These are phyloP conservation scores for Quillaja saponaria DNA, from an alignment of 306 rosid genomes.

Conservation along the genomic window DNA sequence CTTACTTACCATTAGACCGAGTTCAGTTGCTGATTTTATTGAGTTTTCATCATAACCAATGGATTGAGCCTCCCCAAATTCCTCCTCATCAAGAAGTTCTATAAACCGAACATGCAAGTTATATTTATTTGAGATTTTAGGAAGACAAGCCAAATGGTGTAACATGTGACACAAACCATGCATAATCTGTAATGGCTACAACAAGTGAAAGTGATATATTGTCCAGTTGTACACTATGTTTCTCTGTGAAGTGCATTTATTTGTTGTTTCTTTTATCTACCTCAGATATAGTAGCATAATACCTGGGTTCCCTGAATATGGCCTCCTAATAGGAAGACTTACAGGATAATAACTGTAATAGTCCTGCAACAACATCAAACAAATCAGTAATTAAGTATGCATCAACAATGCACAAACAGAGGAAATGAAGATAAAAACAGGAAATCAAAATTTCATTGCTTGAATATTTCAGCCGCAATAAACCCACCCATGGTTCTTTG, in stretches of 20 bases:
- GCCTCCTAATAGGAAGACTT: conserved; percentile 75
- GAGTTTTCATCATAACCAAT: conserved; percentile 52
- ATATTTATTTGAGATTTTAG: conserved; percentile 18
- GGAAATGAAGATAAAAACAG: conserved; percentile 3
- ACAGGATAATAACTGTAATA: conserved; percentile 58
- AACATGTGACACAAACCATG: not conserved
- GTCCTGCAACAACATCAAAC: conserved; percentile 59
- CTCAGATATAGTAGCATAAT: conserved; percentile 20
- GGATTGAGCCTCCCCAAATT: conserved; percentile 62
- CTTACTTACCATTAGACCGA: conserved; percentile 66
- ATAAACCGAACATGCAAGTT: conserved; percentile 25
- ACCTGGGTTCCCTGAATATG: conserved; percentile 89
- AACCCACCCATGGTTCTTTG: conserved; percentile 76
- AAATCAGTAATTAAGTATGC: conserved; percentile 22
- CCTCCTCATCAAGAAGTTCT: conserved; percentile 70
- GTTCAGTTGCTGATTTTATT: conserved; percentile 50
- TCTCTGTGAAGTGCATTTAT: conserved; percentile 3
- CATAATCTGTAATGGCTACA: conserved; percentile 4
- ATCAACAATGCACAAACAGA: conserved; percentile 21
- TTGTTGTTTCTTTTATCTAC: conserved; percentile 8
- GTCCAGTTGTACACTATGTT: not conserved
- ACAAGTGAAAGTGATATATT: conserved; percentile 9
- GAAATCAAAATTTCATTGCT: conserved; percentile 3
- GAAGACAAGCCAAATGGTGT: not conserved
- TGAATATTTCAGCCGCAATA: conserved; percentile 16